Evolutionary conservation across 2,329 filamentous ascomycete species (phyloP).

Genomic region (Tolypocladium tundrense): DNA sequence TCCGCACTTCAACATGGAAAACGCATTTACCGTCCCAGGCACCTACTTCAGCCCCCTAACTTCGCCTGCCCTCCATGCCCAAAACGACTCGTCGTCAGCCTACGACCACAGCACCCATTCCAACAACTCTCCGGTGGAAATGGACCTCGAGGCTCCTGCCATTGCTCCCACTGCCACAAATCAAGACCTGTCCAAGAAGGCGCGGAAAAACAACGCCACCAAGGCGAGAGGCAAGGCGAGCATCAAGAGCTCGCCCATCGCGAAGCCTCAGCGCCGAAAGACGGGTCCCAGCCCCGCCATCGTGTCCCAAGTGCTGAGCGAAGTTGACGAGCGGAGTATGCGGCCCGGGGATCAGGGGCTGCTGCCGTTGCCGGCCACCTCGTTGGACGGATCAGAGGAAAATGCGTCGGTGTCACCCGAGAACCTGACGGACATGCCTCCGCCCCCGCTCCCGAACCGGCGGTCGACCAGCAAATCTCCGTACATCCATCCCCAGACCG

Average conservation of each 20-base stretch:
- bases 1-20: conserved; percentile 52
- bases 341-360: conserved; percentile 24
- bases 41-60: conserved; percentile 78
- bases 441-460: conserved; percentile 56
- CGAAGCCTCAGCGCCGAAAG: conserved; percentile 53
- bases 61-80: conserved; percentile 68
- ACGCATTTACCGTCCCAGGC: conserved; percentile 51
- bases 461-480: conserved; percentile 58
- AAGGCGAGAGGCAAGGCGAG: conserved; percentile 42
- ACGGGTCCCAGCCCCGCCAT: conserved; percentile 41
- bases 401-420: conserved; percentile 57
- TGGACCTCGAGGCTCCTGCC: conserved; percentile 38
- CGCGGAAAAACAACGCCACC: conserved; percentile 38
- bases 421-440: conserved; percentile 54
- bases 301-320: conserved; percentile 43
- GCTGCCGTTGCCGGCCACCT: conserved; percentile 25
- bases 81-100: conserved; percentile 40
- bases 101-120: conserved; percentile 35
- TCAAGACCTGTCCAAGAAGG: conserved; percentile 40
- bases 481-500: conserved; percentile 48
- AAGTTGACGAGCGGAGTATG: conserved; percentile 34
- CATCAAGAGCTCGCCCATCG: conserved; percentile 62
- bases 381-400: conserved; percentile 49
- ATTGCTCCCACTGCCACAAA: conserved; percentile 27
- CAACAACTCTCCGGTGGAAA: conserved; percentile 46